Base-by-base conservation (phyloP, 306 rosid genomes). In the Gillenia trifoliata region DNA sequence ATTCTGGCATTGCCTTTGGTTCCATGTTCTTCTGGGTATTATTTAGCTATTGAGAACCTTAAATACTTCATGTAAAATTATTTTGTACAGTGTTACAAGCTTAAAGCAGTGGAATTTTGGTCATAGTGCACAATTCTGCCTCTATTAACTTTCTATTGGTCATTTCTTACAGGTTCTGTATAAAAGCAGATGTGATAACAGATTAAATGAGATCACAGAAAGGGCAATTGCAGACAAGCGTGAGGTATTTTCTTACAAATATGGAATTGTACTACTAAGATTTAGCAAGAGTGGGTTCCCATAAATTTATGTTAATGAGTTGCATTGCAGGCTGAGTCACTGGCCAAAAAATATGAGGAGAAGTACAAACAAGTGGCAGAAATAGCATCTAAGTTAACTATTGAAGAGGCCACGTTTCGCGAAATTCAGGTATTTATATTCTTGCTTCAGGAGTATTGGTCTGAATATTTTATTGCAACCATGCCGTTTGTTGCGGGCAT, bases 181-280 rank as follows among this genome's bases (percentile, higher is more conserved):
- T 79, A 93, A 82, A 82, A 93, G 96, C 76, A 89, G 98, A 84
- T 91, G 98, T 73, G 97, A 91, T 75, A 93, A 93, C 80, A 85
- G 90, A 77, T 78, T 93, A 63, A 93, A 93, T 76, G 98, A 93
- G 85, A 93, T 93, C 68, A 93, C 96, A 50, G 97, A 89, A 84
- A 93, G 97, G 87, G 96, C 97, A 71, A 83, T 92, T 79, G 92
- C 96, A 34, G 97, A 93, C 79, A 93, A 91, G 90, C 88, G 85
- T 61, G 98, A 93, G 94, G 98, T 89, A 90, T 79, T 38, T 74
- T 69, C 73, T 61, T 49, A 57, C 66, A 68, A 38, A 43, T 63
- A 28, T 68, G 55, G 70, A 80, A 65, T 38, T 67, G 45, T 75
- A 68, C 36, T 54, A 68, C 69, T 70, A 52, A 20, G 3, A 38